Conservation (phyloP, 768 basidiomycete species). For the Clitopilus hobsonii region DNA sequence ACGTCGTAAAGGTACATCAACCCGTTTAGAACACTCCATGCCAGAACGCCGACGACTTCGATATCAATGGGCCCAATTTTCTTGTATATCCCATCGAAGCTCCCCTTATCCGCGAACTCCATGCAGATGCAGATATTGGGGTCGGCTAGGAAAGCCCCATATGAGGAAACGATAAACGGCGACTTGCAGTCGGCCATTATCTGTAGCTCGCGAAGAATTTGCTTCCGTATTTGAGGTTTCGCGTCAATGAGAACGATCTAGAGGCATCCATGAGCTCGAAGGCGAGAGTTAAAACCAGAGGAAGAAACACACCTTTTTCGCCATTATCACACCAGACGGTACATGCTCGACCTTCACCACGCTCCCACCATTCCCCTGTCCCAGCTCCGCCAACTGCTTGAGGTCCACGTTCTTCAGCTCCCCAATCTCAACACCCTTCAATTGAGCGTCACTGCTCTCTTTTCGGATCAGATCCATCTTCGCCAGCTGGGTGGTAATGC, state of each 20-base stretch:
- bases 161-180: conserved; percentile 92
- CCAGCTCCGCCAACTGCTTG: conserved; percentile 83
- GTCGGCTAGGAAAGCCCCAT: conserved; percentile 92
- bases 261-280: not conserved
- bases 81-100: conserved; percentile 92
- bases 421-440: not conserved
- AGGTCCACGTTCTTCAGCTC: conserved; percentile 78
- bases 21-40: conserved; percentile 92
- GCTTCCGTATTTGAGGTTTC: conserved; percentile 92
- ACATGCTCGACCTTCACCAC: conserved; percentile 93
- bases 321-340: conserved; percentile 91
- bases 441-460: conserved; percentile 56
- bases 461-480: conserved; percentile 81
- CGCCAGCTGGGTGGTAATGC: conserved; percentile 77
- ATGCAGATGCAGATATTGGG: conserved; percentile 99
- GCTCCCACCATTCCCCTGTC: conserved; percentile 95
- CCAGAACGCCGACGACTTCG: conserved; percentile 88
- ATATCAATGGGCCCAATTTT: conserved; percentile 88
- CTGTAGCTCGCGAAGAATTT: conserved; percentile 94
- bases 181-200: conserved; percentile 98
- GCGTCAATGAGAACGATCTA: conserved; percentile 97
- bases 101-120: conserved; percentile 94
- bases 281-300: not conserved
- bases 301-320: conserved; percentile 77
- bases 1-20: conserved; percentile 96